phyloP scores from a whole-genome alignment of 257 asterid species.

The Mitragyna speciosa region DNA sequence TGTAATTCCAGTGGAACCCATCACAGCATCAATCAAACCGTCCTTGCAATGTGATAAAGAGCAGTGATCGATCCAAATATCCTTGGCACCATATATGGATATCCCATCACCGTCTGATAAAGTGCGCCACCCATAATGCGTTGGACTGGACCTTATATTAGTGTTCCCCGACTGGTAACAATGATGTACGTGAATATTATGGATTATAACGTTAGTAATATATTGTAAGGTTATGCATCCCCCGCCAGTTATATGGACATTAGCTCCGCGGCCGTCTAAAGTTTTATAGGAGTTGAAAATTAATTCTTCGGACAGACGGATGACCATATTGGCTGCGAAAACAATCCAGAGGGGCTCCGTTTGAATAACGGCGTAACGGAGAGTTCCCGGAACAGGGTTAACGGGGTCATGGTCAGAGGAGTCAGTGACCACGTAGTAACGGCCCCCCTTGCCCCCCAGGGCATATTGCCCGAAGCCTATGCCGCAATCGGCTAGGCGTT shows the following conservation, averaged over 20 bases:
- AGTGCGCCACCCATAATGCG: constrained; percentile 62
- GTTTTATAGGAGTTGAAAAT: constrained; percentile 74
- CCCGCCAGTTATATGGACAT: constrained; percentile 63
- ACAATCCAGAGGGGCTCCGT: constrained; percentile 75
- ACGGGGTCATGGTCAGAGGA: constrained; percentile 66
- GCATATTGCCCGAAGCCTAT: constrained; percentile 80
- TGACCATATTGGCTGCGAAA: constrained; percentile 59
- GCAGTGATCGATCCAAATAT: constrained; percentile 77
- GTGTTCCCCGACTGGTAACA: constrained; percentile 65
- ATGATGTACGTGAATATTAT: constrained; percentile 63
- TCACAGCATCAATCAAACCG: constrained; percentile 63
- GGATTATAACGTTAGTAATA: constrained; percentile 59
- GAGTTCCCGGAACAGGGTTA: constrained; percentile 62
- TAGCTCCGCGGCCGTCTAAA: constrained; percentile 62
- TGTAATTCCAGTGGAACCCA: constrained; percentile 75
- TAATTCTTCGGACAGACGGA: constrained; percentile 60
- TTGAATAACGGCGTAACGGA: constrained; percentile 64
- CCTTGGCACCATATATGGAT: constrained; percentile 57
- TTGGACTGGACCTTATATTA: constrained; percentile 61
- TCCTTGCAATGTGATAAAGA: constrained; percentile 65
- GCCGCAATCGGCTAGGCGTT: constrained; percentile 60
- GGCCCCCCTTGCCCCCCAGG: constrained; percentile 72
- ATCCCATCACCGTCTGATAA: constrained; percentile 74
- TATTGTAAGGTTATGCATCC: constrained; percentile 69
- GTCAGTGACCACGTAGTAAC: constrained; percentile 64